Evolutionary conservation across 106 monocot species (phyloP), one percentile per base, ranked within the genome.

Genomic region (Dactylorhiza incarnata): DNA sequence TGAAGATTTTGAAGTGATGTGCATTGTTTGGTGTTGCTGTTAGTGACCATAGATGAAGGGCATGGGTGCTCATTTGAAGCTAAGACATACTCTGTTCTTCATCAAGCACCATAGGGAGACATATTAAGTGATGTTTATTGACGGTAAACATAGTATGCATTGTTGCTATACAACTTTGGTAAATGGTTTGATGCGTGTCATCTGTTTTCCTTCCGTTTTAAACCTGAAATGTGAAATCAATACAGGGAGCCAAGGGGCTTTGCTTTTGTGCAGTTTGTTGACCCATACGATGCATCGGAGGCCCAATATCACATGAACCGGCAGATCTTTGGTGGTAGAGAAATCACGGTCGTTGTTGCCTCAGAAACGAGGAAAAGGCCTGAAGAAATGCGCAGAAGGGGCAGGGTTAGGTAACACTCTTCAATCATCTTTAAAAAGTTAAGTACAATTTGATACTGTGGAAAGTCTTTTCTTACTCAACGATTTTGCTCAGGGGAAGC

Each of bases 261-360:
- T 89, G 95, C 87, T 56, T 96, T 96, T 81, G 90, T 96, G 77
- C 81, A 96, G 77, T 96, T 86, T 77, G 82, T 93, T 77, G 90
- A 93, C 75, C 81, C 90, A 59, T 84, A 80, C 72, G 95, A 96
- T 83, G 95, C 95, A 25, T 80, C 89, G 5, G 93, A 96, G 63
- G 95, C 95, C 46, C 93, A 93, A 73, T 90, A 90, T 82, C 92
- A 88, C 70, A 93, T 96, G 95, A 90, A 96, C 82, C 85, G 82
- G 4, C 90, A 91, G 68, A 62, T 74, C 78, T 68, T 82, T 22
- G 49, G 63, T 44, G 79, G 79, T 26, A 73, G 79, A 25, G 79
- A 79, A 62, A 74, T 79, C 23, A 74, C 79, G 29, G 79, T 79
- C 62, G 79, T 79, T 20, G 62, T 74, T 65, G 79, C 79, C 58